A percentile compares a stretch with the other conserved stretches of the same genome.
Evolutionary conservation across 2,329 filamentous ascomycete genomes (phyloP).

Genomic region (Alternaria ventricosa): DNA sequence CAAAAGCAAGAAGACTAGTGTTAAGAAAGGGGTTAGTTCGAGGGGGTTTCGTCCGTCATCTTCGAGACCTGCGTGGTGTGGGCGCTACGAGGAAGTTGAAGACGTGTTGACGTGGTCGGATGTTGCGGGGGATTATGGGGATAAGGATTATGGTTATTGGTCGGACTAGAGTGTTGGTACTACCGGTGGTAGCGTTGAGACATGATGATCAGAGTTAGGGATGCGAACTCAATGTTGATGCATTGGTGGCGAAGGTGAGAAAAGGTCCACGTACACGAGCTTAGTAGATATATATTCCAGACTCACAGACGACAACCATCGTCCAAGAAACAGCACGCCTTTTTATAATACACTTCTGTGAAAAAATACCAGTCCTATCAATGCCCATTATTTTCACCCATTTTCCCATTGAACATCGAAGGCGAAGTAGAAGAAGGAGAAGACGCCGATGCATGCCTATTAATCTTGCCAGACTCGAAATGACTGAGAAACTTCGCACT

Average conservation of each 20-base stretch:
- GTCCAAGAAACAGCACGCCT: background rate
- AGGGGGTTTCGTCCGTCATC: background rate
- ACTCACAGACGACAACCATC: background rate
- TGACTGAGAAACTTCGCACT: background rate
- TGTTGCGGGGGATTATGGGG: background rate
- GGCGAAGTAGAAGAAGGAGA: background rate
- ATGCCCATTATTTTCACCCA: slow-evolving; percentile 4
- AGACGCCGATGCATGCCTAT: slow-evolving; percentile 1
- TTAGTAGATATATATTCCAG: too few relatives aligned
- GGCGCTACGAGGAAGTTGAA: background rate
- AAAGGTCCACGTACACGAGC: too few relatives aligned
- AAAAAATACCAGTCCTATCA: background rate
- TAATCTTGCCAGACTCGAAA: background rate
- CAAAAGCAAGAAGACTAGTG: background rate
- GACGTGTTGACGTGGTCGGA: background rate
- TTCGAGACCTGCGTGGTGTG: background rate
- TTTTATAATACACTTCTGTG: background rate
- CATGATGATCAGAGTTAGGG: too few relatives aligned
- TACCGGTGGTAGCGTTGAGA: too few relatives aligned
- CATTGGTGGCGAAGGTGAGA: too few relatives aligned
- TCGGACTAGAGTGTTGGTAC: too few relatives aligned
- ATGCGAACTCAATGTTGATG: too few relatives aligned
- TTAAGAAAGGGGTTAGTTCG: background rate
- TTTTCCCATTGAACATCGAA: background rate
- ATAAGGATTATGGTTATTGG: background rate